Percentiles rank a stretch among this genome's conserved stretches.
These are phyloP conservation scores for Scopulariopsis brevicaulis DNA, from an alignment of 2,329 filamentous ascomycete species.

Conservation along the genomic window DNA sequence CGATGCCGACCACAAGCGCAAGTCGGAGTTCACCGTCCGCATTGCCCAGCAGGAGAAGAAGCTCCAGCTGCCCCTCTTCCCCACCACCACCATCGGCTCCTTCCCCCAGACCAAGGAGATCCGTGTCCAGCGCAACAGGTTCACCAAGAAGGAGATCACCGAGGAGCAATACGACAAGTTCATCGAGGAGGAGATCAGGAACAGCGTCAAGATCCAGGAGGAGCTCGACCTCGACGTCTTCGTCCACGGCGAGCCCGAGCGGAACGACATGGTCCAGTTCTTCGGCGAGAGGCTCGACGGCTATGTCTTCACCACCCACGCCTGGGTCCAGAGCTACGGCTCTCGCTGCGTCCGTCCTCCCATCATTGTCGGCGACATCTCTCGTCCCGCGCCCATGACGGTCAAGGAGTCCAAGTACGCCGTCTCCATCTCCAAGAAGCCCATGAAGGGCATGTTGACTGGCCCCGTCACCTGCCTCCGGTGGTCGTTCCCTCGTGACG, in stretches of 20 bases:
- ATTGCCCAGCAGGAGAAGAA: constrained; percentile 83
- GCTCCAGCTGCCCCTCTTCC: constrained; percentile 92
- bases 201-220: constrained; percentile 93
- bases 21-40: constrained; percentile 76
- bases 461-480: constrained; percentile 96
- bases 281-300: constrained; percentile 95
- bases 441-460: constrained; percentile 99
- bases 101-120: constrained; percentile 99
- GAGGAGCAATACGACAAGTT: constrained; percentile 92
- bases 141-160: constrained; percentile 97
- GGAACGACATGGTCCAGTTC: constrained; percentile 99
- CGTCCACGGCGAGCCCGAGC: constrained; percentile 98
- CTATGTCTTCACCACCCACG: constrained; percentile 98
- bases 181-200: constrained; percentile 97
- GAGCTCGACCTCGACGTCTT: constrained; percentile 95
- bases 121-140: constrained; percentile 91
- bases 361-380: constrained; percentile 98
- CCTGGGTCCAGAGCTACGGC: constrained; percentile 97
- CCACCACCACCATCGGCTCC: constrained; percentile 97
- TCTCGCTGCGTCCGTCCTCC: constrained; percentile 97
- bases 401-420: constrained; percentile 99
- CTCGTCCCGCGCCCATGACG: constrained; percentile 92
- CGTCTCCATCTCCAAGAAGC: constrained; percentile 90
- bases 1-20: constrained; percentile 77
- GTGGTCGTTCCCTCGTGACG: constrained; percentile 99